These are phyloP conservation scores for Malassezia furfur DNA, from an alignment of 1,284 basidiomycete genomes.

Conservation along the genomic window DNA sequence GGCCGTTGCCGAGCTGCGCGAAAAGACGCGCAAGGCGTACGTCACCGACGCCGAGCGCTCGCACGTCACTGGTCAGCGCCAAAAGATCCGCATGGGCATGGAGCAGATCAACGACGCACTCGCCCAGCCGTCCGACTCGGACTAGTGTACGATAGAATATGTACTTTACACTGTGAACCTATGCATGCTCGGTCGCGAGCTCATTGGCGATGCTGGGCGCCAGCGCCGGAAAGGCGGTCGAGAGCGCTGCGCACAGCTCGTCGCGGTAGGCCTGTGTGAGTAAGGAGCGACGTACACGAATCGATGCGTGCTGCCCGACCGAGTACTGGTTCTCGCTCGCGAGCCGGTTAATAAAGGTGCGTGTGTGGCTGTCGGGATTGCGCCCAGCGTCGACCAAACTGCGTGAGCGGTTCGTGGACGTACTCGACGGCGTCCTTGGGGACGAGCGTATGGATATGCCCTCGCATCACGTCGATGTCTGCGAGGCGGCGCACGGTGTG, in stretches of 20 bases:
- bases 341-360: constrained; percentile 37
- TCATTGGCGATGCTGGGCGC: not conserved
- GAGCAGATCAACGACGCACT: constrained; percentile 14
- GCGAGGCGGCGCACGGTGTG: constrained; percentile 30
- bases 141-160: constrained; percentile 8
- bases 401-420: not conserved
- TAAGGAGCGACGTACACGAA: constrained; percentile 12
- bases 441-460: constrained; percentile 27
- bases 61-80: constrained; percentile 11
- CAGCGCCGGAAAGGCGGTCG: constrained; percentile 12
- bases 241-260: constrained; percentile 6
- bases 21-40: constrained; percentile 22
- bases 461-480: constrained; percentile 28
- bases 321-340: constrained; percentile 46
- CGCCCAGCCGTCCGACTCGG: constrained; percentile 5
- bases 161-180: not conserved
- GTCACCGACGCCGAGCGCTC: constrained; percentile 11
- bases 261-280: constrained; percentile 9
- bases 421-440: constrained; percentile 38
- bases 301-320: constrained; percentile 29
- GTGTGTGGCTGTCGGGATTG: constrained; percentile 43
- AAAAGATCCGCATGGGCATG: constrained; percentile 12
- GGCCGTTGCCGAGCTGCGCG: constrained; percentile 26
- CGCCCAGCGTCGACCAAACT: constrained; percentile 40
- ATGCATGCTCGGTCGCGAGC: no score